A percentile compares a stretch with the other conserved stretches of the same genome.
Conservation (phyloP, 176 grass and related monocot genomes). For the Miscanthus lutarioriparius region DNA sequence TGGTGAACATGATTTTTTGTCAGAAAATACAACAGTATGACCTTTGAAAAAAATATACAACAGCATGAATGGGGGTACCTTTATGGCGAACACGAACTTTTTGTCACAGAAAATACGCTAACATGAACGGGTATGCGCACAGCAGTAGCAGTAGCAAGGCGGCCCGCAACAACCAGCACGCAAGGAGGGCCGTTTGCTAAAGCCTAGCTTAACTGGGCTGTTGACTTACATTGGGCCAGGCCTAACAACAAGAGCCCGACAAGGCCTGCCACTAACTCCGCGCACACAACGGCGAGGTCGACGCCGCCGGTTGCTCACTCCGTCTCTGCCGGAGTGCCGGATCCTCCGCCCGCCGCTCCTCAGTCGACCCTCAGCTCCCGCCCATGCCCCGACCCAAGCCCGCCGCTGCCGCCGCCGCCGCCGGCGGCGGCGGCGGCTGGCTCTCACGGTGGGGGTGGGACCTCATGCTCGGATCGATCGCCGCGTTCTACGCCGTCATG, state of each 20-base stretch:
- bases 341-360: background rate
- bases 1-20: too few relatives aligned
- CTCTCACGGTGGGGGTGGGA: slow-evolving; percentile 88
- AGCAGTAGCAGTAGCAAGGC: too few relatives aligned
- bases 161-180: background rate
- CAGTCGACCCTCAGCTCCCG: background rate
- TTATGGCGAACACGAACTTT: too few relatives aligned
- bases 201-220: background rate
- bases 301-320: background rate
- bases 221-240: background rate
- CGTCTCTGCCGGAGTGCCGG: slow-evolving; percentile 3
- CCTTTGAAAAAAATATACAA: too few relatives aligned
- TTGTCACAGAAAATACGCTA: too few relatives aligned
- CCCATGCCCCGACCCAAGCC: slow-evolving; percentile 8
- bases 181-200: background rate
- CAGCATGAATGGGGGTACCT: too few relatives aligned
- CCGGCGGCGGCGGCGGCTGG: background rate
- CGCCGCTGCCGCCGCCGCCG: background rate
- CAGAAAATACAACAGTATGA: too few relatives aligned
- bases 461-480: slow-evolving; percentile 75
- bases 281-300: background rate
- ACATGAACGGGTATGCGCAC: too few relatives aligned
- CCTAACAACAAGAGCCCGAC: background rate
- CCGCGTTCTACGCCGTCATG: slow-evolving; percentile 65
- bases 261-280: background rate